Conservation (phyloP, 2,329 filamentous ascomycete species). For the Colletotrichum destructivum region DNA sequence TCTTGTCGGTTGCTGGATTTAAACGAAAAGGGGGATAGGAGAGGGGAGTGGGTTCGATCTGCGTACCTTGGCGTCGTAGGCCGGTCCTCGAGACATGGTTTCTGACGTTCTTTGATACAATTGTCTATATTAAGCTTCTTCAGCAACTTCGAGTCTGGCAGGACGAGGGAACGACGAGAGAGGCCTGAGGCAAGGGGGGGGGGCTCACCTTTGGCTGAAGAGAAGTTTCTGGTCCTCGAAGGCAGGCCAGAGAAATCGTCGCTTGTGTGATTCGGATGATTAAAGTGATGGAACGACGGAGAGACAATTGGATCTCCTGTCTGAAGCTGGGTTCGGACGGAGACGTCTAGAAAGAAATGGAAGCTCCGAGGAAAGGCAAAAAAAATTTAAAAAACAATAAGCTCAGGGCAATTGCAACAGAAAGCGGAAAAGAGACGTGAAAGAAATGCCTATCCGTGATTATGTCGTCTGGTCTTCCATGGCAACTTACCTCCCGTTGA, state of each 20-base stretch:
- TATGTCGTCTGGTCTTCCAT: constrained; percentile 2
- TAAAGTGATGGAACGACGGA: no score
- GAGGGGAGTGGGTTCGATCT: not conserved
- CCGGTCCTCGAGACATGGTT: not conserved
- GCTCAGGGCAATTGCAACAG: not conserved
- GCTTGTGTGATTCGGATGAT: not conserved
- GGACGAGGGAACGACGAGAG: not conserved
- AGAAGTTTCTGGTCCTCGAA: not conserved
- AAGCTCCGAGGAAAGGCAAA: not conserved
- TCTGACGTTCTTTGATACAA: no score
- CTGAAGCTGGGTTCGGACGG: not conserved
- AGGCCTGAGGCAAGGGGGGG: not conserved
- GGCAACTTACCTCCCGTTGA: not conserved
- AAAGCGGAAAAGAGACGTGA: not conserved
- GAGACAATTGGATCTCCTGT: not conserved
- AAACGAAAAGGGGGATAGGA: not conserved
- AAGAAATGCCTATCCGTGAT: not conserved
- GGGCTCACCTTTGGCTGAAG: not conserved
- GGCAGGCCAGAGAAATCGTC: not conserved
- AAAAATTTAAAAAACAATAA: no score
- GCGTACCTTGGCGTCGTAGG: constrained; percentile 8
- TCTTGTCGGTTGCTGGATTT: not conserved
- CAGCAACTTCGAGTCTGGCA: not conserved
- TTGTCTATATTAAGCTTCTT: not conserved
- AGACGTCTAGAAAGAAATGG: not conserved